Evolutionary conservation across 1,139 yeast genomes (phyloP), one percentile per base, ranked within the genome.

Genomic region (Suhomyces bokatorum): DNA sequence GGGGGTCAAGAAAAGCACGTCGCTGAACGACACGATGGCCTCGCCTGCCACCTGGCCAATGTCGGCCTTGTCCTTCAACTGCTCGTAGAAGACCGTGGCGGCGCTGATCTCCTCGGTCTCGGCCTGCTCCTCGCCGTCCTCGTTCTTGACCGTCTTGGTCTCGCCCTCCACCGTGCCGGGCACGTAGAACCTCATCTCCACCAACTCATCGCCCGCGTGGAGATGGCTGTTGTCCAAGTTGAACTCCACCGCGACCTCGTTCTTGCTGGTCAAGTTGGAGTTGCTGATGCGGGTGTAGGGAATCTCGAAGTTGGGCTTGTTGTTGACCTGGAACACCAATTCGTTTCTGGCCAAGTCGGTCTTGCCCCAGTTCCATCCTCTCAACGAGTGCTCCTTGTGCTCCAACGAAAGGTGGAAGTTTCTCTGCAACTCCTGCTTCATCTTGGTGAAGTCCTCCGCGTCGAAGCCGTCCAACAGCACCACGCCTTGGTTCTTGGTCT

Each of bases 281-380:
- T 95, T 93, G 52, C 83, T 79, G 48, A 93, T 87, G 37, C 80
- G 82, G 13, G 77, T 61, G 63, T 91, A 93, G 5, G 98, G 97
- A 38, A 95, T 68, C 66, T 93, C 99, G 65, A 93, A 93, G 15
- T 86, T 81, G 2, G 99, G 98, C 58, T 87, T 86, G 56, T 90
- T 90, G 58, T 87, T 88, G 30, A 91, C 84, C 46, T 84, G 83
- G 67, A 95, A 91, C 28, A 89, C 80, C 66, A 93, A 73, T 63
- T 93, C 99, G 56, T 90, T 88, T 61, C 97, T 81, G 12, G 96
- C 96, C 64, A 95, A 80, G 63, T 91, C 97, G 10, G 93, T 77
- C 52, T 85, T 83, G 45, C 99, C 99, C 99, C 99, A 93, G 66
- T 93, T 93, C 99, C 99, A 93, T 34, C 99, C 99, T 67, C 97